Conservation (phyloP, 169 alveolate genomes). For the Eimeria sp. region DNA sequence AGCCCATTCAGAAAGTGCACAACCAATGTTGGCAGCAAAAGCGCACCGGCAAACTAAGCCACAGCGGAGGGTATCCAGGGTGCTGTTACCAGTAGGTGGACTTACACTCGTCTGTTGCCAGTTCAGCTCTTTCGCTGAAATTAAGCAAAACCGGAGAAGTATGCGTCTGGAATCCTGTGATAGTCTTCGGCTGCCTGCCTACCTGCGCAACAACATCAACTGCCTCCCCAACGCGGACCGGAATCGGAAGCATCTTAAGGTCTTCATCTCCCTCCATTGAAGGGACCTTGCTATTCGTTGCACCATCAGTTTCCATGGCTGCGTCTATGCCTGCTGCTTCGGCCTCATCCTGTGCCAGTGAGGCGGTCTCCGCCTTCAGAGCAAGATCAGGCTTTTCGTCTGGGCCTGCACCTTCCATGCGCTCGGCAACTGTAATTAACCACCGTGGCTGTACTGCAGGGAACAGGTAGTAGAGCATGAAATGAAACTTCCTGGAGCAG, state of each 20-base stretch:
- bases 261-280: constrained; percentile 88
- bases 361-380: background rate
- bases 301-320: constrained; percentile 57
- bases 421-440: constrained; percentile 92
- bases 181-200: constrained; percentile 88
- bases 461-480: constrained; percentile 95
- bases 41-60: background rate
- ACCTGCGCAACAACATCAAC: constrained; percentile 96
- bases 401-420: constrained; percentile 44
- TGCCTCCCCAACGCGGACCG: constrained; percentile 97
- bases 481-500: constrained; percentile 91
- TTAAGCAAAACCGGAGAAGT: constrained; percentile 97
- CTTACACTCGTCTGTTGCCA: constrained; percentile 87
- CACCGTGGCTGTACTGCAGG: constrained; percentile 94
- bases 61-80: background rate
- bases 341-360: constrained; percentile 30
- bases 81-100: background rate
- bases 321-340: constrained; percentile 74
- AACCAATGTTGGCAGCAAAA: background rate
- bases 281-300: constrained; percentile 1
- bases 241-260: constrained; percentile 93
- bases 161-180: constrained; percentile 98
- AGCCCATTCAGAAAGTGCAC: background rate
- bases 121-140: constrained; percentile 87
- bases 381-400: constrained; percentile 35